Conservation (phyloP, 257 asterid genomes). For the Solanum chiquidenum region DNA sequence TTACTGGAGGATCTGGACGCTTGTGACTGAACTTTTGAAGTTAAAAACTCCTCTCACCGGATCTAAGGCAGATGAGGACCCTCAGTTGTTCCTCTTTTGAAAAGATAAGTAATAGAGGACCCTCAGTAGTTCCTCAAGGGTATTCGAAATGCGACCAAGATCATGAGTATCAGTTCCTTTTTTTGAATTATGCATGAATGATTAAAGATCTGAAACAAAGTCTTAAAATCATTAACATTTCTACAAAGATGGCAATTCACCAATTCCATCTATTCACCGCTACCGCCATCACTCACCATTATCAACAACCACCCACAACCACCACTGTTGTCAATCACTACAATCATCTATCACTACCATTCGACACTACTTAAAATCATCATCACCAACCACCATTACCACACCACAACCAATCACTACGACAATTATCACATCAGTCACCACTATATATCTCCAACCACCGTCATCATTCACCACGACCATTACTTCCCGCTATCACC, state of each 20-base stretch:
- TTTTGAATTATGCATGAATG: not conserved
- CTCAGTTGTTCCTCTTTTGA: not conserved
- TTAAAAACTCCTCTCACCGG: not conserved
- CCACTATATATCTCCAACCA: not conserved
- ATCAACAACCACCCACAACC: not conserved
- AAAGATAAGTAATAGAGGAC: not conserved
- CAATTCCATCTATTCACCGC: not conserved
- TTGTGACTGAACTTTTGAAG: not conserved
- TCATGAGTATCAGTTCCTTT: not conserved
- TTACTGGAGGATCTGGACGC: not conserved
- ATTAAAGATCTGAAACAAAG: not conserved
- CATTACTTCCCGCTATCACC: not conserved
- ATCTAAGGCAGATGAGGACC: not conserved
- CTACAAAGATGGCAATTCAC: not conserved
- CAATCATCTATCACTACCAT: not conserved
- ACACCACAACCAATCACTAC: not conserved
- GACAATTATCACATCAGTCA: not conserved
- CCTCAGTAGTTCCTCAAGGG: not conserved
- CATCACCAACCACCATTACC: not conserved
- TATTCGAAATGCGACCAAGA: not conserved
- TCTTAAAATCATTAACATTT: not conserved
- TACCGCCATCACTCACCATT: not conserved
- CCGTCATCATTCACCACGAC: not conserved
- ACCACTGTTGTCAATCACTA: not conserved
- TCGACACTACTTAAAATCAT: not conserved